Base-by-base conservation (phyloP, 495 filamentous ascomycete genomes). In the Penicillium alfredii region DNA sequence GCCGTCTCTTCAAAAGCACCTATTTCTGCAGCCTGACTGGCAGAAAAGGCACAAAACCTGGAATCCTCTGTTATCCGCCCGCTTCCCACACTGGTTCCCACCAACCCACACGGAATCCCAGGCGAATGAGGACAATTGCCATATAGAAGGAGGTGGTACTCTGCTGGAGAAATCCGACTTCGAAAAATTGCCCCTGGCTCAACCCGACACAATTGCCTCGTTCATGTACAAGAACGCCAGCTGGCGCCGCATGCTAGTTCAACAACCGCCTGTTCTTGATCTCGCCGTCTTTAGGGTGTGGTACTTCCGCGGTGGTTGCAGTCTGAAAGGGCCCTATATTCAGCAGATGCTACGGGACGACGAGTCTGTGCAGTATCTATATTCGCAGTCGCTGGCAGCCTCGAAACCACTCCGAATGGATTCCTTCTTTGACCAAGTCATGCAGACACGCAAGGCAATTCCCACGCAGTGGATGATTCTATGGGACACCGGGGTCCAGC, bases 241-340 rank as follows among this genome's bases (percentile, higher is more conserved):
- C 9, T 40, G 38, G 38, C 28, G 38, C 7, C 28, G 17, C 4
- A 40, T 40, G 38, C 19, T 40, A 4, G 18, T 33, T 2, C 29
- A 26, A 22, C 38, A 40, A 5, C 38, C 29, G 0, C 38, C 38
- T 7, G 27, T 12, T 1, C 19, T 2, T 1, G 4, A 15, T 6
- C 22, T 37, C 14, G 8, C 23, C 11, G 8, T 9, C 11, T 25
- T 25, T n/a, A 8, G 11, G 8, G 23, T n/a, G 23, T n/a, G 23
- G 11, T 25, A 25, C 11, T 8, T 2, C 23, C 8, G 23, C 2
- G 5, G 23, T n/a, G 11, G 23, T 8, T 25, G 23, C 23, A 8
- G 23, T n/a, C 5, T 25, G 23, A 25, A 3, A 25, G 8, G 11
- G 8, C 5, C 8, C 3, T 9, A 7, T 8, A 4, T 8, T 25